Conservation (phyloP, 2,329 filamentous ascomycete genomes). For the Stagonosporopsis vannaccii region DNA sequence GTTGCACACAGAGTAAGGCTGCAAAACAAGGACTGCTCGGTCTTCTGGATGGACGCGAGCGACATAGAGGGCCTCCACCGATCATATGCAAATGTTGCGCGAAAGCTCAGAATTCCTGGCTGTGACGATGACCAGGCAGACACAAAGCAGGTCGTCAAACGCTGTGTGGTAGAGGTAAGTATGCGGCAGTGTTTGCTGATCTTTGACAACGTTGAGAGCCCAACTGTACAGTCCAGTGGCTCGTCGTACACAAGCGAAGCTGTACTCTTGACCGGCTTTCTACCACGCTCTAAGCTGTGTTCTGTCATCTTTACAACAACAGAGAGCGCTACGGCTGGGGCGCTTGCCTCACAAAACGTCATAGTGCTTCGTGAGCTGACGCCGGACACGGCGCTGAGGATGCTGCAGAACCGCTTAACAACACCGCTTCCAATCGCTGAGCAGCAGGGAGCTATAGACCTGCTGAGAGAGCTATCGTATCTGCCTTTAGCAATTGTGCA, state of each 20-base stretch:
- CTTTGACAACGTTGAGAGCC: constrained; percentile 40
- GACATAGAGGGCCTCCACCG: constrained; percentile 52
- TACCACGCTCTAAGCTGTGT: constrained; percentile 24
- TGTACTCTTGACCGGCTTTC: constrained; percentile 25
- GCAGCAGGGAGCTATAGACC: constrained; percentile 4
- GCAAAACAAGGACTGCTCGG: constrained; percentile 45
- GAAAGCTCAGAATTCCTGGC: constrained; percentile 38
- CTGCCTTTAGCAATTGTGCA: constrained; percentile 31
- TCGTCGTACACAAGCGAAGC: neutral
- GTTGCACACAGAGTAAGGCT: constrained; percentile 51
- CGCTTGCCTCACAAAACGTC: constrained; percentile 25
- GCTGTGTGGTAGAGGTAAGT: constrained; percentile 11
- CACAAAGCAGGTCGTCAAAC: constrained; percentile 27
- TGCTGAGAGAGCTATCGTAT: constrained; percentile 27
- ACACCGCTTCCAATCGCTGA: constrained; percentile 12
- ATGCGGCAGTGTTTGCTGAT: constrained; percentile 14
- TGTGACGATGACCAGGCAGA: constrained; percentile 27
- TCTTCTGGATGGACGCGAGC: constrained; percentile 56
- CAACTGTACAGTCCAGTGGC: neutral
- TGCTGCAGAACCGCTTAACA: constrained; percentile 26
- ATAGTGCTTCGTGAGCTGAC: constrained; percentile 23
- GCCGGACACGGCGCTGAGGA: constrained; percentile 23
- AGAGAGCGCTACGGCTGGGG: constrained; percentile 17
- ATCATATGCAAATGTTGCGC: constrained; percentile 36
- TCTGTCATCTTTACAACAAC: constrained; percentile 30